A percentile compares a stretch with the other conserved stretches of the same genome.
phyloP scores from a whole-genome alignment of 2,329 filamentous ascomycete species.

The Rhynchosporium graminicola region DNA sequence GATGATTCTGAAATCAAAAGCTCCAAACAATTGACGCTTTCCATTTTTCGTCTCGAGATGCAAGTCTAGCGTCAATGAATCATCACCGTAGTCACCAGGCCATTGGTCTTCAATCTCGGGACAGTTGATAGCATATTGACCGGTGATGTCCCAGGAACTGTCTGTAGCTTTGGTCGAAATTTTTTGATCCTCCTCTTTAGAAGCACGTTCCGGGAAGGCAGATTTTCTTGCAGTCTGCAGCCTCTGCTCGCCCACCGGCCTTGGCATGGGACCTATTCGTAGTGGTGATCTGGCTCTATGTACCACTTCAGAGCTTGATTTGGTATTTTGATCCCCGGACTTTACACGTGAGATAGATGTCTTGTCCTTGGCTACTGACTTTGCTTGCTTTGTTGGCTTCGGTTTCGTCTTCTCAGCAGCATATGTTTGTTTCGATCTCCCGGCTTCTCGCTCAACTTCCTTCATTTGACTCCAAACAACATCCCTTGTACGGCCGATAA shows the following conservation, averaged over 20 bases:
- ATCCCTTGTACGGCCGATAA: conserved; percentile 27
- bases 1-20: conserved; percentile 28
- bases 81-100: conserved; percentile 2
- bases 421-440: conserved; percentile 17
- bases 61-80: conserved; percentile 21
- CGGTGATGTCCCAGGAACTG: conserved; percentile 24
- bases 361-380: neutral
- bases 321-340: neutral
- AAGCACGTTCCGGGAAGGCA: neutral
- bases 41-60: conserved; percentile 21
- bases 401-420: conserved; percentile 2
- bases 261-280: conserved; percentile 14
- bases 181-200: neutral
- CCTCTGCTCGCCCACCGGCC: neutral
- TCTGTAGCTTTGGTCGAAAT: neutral
- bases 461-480: conserved; percentile 28
- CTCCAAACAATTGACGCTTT: conserved; percentile 25
- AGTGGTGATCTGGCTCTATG: conserved; percentile 20
- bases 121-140: conserved; percentile 23
- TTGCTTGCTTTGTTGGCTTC: neutral
- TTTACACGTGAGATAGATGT: neutral
- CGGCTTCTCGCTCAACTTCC: conserved; percentile 22
- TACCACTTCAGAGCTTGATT: neutral
- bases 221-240: neutral
- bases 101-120: conserved; percentile 20